These are phyloP conservation scores for Aspergillus luchuensis DNA, from an alignment of 2,329 filamentous ascomycete species.

Conservation along the genomic window DNA sequence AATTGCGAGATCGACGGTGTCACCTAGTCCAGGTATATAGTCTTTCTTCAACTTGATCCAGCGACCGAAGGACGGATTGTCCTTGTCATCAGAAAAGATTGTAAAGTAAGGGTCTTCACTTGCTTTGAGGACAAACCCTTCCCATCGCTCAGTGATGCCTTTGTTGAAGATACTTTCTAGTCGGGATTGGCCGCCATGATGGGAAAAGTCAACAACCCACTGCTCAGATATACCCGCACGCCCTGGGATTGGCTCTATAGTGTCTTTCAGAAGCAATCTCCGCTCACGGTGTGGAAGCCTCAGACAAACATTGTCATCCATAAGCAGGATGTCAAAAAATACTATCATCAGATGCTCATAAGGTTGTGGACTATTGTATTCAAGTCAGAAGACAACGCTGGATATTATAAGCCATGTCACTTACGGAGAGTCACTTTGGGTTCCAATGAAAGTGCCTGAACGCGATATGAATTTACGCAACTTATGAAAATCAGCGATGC, in stretches of 20 bases:
- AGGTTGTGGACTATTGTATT: constrained; percentile 42
- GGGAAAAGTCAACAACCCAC: constrained; percentile 67
- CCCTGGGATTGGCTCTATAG: constrained; percentile 61
- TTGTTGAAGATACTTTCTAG: constrained; percentile 68
- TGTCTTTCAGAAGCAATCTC: constrained; percentile 56
- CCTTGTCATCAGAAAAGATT: constrained; percentile 41
- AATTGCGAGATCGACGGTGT: constrained; percentile 79
- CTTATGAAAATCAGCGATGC: constrained; percentile 75
- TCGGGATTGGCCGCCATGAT: constrained; percentile 52
- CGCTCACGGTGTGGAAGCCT: constrained; percentile 46
- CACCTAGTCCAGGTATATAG: constrained; percentile 75
- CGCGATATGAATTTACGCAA: constrained; percentile 78
- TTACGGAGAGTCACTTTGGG: constrained; percentile 68
- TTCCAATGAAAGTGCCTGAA: constrained; percentile 70
- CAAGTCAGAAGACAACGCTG: constrained; percentile 18
- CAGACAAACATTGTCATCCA: constrained; percentile 58
- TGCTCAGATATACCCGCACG: constrained; percentile 68
- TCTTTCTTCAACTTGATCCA: constrained; percentile 89
- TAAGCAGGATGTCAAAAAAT: constrained; percentile 61
- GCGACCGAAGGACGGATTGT: constrained; percentile 36
- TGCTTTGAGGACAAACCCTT: constrained; percentile 81
- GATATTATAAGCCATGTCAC: constrained; percentile 26
- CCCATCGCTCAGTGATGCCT: constrained; percentile 66
- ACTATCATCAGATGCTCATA: constrained; percentile 63
- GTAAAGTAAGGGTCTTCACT: constrained; percentile 75